Percentiles rank a stretch among this genome's conserved stretches.
Conservation (phyloP, 345 rosid species). For the Pugionium dolabratum region DNA sequence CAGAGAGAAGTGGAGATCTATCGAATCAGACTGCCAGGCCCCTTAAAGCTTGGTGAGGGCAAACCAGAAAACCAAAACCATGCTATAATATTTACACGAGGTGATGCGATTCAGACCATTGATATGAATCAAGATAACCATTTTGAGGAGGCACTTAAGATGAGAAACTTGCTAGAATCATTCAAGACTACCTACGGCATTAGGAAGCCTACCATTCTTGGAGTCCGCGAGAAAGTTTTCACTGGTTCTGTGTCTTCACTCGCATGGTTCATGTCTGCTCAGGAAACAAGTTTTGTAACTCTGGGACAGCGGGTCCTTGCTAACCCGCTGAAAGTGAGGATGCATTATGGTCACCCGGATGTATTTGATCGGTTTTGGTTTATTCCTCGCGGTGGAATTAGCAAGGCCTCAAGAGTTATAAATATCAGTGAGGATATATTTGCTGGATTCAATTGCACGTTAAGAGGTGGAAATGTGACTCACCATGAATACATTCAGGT, state of each 20-base stretch:
- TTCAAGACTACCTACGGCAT: slow-evolving; percentile 66
- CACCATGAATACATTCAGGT: slow-evolving; percentile 98
- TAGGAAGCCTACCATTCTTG: slow-evolving; percentile 81
- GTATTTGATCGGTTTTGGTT: slow-evolving; percentile 99
- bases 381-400: slow-evolving; percentile 91
- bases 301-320: slow-evolving; percentile 98
- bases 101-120: slow-evolving; percentile 97
- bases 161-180: slow-evolving; percentile 94
- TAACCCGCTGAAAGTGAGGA: slow-evolving; percentile 86
- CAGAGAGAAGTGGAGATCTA: slow-evolving; percentile 87
- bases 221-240: slow-evolving; percentile 94
- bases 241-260: slow-evolving; percentile 97
- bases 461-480: slow-evolving; percentile 95
- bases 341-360: slow-evolving; percentile 99
- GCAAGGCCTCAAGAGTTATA: slow-evolving; percentile 94
- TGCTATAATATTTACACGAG: slow-evolving; percentile 92
- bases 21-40: slow-evolving; percentile 92
- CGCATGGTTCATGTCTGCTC: slow-evolving; percentile 92
- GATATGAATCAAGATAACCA: slow-evolving; percentile 99
- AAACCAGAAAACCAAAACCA: slow-evolving; percentile 99
- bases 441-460: slow-evolving; percentile 98
- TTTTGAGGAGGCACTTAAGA: slow-evolving; percentile 97
- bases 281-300: slow-evolving; percentile 90
- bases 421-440: slow-evolving; percentile 98
- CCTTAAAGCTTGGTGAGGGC: slow-evolving; percentile 96